Conservation (phyloP, 2,329 filamentous ascomycete species). For the Xylaria sp. region DNA sequence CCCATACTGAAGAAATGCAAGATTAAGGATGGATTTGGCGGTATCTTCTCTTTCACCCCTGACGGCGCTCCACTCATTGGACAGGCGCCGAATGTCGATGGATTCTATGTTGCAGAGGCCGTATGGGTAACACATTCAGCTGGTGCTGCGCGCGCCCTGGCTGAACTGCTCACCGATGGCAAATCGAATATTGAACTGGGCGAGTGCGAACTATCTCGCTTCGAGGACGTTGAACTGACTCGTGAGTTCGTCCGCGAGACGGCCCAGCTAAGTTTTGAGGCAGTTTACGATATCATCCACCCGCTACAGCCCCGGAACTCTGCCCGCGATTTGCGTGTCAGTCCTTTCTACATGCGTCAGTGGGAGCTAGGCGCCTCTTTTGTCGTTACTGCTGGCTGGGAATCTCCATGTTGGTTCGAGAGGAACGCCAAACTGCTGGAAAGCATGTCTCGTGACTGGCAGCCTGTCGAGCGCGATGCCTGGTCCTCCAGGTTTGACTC, state of each 20-base stretch:
- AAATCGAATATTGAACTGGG: constrained; percentile 16
- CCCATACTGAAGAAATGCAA: constrained; percentile 14
- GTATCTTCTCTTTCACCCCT: constrained; percentile 20
- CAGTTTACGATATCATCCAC: constrained; percentile 20
- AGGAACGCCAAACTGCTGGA: constrained; percentile 14
- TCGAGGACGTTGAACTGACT: constrained; percentile 18
- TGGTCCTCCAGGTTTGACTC: constrained; percentile 18
- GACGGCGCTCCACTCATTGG: constrained; percentile 17
- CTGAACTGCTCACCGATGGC: constrained; percentile 18
- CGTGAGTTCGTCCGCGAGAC: constrained; percentile 18
- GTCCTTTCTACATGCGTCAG: constrained; percentile 18
- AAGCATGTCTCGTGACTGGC: constrained; percentile 13
- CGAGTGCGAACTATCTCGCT: constrained; percentile 19
- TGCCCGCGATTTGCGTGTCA: constrained; percentile 12
- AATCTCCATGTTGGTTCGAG: constrained; percentile 18
- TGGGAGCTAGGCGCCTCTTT: constrained; percentile 19
- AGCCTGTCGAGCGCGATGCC: constrained; percentile 16
- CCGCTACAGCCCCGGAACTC: constrained; percentile 18
- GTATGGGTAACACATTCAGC: constrained; percentile 21
- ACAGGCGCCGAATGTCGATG: constrained; percentile 17
- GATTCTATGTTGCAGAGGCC: constrained; percentile 21
- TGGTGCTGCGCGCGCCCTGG: constrained; percentile 18
- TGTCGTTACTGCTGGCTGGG: constrained; percentile 16
- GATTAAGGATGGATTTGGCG: constrained; percentile 18
- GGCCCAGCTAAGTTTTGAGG: constrained; percentile 17